Evolutionary conservation across 768 basidiomycete genomes (phyloP).

Genomic region (Phaeotremella fagi): DNA sequence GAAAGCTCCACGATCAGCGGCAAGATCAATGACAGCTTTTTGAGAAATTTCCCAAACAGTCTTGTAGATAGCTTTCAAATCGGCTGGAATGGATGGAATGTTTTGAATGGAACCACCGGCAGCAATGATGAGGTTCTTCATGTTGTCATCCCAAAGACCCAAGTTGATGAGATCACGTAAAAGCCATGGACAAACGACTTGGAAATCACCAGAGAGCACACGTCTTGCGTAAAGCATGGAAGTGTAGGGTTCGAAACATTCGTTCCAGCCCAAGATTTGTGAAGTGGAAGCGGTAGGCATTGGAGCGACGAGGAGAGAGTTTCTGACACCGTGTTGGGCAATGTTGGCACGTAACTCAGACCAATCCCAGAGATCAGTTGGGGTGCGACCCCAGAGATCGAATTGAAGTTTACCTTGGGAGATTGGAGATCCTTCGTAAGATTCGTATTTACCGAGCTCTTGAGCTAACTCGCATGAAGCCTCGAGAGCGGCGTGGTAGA

Average conservation of each 20-base stretch:
- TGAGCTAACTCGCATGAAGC: constrained; percentile 81
- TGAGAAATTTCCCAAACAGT: constrained; percentile 99
- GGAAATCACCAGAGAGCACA: constrained; percentile 99
- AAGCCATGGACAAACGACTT: constrained; percentile 97
- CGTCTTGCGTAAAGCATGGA: constrained; percentile 99
- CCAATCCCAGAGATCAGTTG: constrained; percentile 93
- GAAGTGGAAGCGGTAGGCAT: constrained; percentile 99
- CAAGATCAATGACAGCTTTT: constrained; percentile 95
- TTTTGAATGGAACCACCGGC: constrained; percentile 74
- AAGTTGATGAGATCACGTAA: constrained; percentile 95
- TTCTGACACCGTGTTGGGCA: constrained; percentile 70
- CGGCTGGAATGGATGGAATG: constrained; percentile 79
- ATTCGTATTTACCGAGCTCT: constrained; percentile 75
- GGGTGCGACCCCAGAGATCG: constrained; percentile 91
- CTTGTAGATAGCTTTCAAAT: constrained; percentile 97
- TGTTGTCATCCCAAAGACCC: constrained; percentile 92
- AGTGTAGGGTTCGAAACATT: constrained; percentile 98
- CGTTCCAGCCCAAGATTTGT: constrained; percentile 96
- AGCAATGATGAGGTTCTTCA: constrained; percentile 99
- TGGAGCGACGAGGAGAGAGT: constrained; percentile 86
- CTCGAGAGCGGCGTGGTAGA: constrained; percentile 92
- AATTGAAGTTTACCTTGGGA: constrained; percentile 82
- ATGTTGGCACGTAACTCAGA: constrained; percentile 77
- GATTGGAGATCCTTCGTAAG: constrained; percentile 87
- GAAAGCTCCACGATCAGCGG: constrained; percentile 97